Evolutionary conservation across 768 basidiomycete genomes (phyloP), one percentile per base, ranked within the genome.

Genomic region (Kwoniella sp.): DNA sequence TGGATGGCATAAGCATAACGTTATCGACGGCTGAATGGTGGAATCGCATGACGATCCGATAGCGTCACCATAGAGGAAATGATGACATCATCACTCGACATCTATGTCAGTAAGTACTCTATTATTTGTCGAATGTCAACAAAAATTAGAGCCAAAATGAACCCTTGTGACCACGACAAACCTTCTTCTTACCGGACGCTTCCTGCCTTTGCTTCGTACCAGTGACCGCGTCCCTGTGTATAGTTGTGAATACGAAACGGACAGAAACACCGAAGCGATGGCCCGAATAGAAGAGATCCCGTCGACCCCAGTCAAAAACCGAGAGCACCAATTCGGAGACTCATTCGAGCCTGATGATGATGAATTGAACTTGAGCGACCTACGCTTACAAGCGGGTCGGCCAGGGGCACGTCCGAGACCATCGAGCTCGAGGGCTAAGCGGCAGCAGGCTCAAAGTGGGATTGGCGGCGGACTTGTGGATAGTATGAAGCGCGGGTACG

Each of bases 401-500:
- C 47, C 17, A 30, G 7, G 56, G 44, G 22, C 40, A 9, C 40
- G 40, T 19, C 40, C 40, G 17, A 44, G 40, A 44, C 40, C 40
- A 15, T 44, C 40, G 8, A 44, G 40, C 17, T 44, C 40, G 4
- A 44, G 17, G 17, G 40, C 40, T 19, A 46, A 36, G 27, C 29
- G 54, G 2, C 22, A 40, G 27, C 40, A 46, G 12, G 22, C 26
- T 27, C 60, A 55, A 7, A 12, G 17, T 13, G 26, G 25, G 4
- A 58, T 67, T 9, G 65, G 65, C 5, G 65, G 65, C 1, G 60
- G 62, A 30, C 17, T 67, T 12, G 65, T 67, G 19, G 50, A 50
- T 17, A 67, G 65, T 52, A 67, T 67, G 65, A 67, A 67, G 27
- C 22, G 65, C 44, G 60, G 60, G 7, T 26, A 62, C 40, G 40